phyloP scores from a whole-genome alignment of 2,329 filamentous ascomycete species.

The Fusarium sp. region DNA sequence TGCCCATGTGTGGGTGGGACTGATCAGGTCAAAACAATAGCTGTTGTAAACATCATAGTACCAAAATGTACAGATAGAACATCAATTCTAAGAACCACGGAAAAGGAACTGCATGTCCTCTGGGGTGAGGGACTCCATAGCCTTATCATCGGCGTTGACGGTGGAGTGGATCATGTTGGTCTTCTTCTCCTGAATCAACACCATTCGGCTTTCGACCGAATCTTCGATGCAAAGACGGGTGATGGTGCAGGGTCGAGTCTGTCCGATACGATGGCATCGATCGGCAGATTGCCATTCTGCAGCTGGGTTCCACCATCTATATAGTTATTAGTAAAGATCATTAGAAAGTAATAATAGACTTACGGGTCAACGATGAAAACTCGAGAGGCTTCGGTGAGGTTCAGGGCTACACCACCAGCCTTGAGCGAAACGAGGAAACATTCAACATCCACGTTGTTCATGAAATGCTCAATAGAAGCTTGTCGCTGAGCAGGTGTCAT shows the following conservation, averaged over 20 bases:
- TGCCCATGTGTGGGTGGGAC: not conserved
- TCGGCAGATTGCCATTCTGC: conserved; percentile 99
- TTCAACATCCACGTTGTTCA: conserved; percentile 93
- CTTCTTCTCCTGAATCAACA: conserved; percentile 97
- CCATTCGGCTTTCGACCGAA: conserved; percentile 95
- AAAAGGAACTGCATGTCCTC: conserved; percentile 98
- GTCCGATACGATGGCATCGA: conserved; percentile 92
- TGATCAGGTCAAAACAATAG: not conserved
- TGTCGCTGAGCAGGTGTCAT: conserved; percentile 96
- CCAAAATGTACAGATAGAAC: not conserved
- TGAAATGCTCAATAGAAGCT: conserved; percentile 94
- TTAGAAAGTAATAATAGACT: conserved; percentile 55
- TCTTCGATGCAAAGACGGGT: conserved; percentile 97
- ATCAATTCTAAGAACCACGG: conserved; percentile 68
- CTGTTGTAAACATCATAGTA: not conserved
- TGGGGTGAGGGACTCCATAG: conserved; percentile 89
- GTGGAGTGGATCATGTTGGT: conserved; percentile 98
- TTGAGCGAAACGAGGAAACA: conserved; percentile 97
- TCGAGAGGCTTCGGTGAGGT: conserved; percentile 91
- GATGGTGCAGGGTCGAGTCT: conserved; percentile 92
- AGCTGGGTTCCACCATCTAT: conserved; percentile 99
- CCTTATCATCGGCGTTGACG: conserved; percentile 90
- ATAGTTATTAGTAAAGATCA: conserved; percentile 44
- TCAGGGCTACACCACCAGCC: conserved; percentile 94
- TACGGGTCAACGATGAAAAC: conserved; percentile 97